Percentiles rank a stretch among this genome's conserved stretches.
Conservation (phyloP, 2,329 filamentous ascomycete genomes). For the Exophiala calicioides region DNA sequence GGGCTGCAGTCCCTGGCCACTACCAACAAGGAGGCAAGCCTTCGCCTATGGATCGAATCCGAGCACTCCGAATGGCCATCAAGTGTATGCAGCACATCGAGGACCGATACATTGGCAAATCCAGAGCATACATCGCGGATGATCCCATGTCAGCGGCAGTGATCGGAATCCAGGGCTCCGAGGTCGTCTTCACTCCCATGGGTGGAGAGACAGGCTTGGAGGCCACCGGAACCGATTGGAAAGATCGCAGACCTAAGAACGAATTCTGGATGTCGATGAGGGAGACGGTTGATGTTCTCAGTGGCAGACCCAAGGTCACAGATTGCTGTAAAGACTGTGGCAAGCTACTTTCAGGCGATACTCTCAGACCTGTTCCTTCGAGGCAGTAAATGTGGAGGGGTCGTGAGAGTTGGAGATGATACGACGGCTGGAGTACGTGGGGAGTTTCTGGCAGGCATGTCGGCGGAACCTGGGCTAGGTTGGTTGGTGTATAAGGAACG, state of each 20-base stretch:
- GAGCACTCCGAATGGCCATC: slow-evolving; percentile 87
- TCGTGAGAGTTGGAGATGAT: background rate
- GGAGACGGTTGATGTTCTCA: slow-evolving; percentile 79
- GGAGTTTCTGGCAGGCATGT: too few relatives aligned
- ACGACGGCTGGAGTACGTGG: too few relatives aligned
- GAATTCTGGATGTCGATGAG: slow-evolving; percentile 85
- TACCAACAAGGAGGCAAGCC: slow-evolving; percentile 93
- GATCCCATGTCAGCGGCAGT: slow-evolving; percentile 75
- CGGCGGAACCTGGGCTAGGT: too few relatives aligned
- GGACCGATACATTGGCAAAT: slow-evolving; percentile 63
- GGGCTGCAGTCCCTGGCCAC: slow-evolving; percentile 88
- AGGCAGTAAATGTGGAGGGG: slow-evolving; percentile 1
- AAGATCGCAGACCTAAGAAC: slow-evolving; percentile 76
- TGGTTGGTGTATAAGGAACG: too few relatives aligned
- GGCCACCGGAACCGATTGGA: slow-evolving; percentile 87
- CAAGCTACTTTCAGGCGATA: slow-evolving; percentile 21
- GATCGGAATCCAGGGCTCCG: slow-evolving; percentile 88
- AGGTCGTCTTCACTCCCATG: slow-evolving; percentile 85
- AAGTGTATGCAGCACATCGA: slow-evolving; percentile 94
- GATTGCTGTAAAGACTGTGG: slow-evolving; percentile 30
- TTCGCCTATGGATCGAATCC: slow-evolving; percentile 92
- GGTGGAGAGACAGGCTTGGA: slow-evolving; percentile 66
- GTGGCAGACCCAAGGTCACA: slow-evolving; percentile 61
- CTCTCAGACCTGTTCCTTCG: background rate
- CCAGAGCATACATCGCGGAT: slow-evolving; percentile 66